These are phyloP conservation scores for Blastomyces percursus DNA, from an alignment of 2,329 filamentous ascomycete genomes.

Conservation along the genomic window DNA sequence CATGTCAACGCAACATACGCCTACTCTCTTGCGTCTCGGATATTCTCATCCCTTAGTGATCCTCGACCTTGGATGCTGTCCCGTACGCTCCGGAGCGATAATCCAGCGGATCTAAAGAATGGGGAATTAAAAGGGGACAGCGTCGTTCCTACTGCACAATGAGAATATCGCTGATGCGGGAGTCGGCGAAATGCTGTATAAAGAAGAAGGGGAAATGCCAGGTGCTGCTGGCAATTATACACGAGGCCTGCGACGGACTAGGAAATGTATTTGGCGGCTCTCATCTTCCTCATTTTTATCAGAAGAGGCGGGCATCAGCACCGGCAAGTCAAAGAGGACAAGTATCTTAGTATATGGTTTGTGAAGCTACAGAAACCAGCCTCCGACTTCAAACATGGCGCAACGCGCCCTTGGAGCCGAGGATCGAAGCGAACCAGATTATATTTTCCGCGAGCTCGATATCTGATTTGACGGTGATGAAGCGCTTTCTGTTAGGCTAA, in stretches of 20 bases:
- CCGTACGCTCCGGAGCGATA: constrained; percentile 32
- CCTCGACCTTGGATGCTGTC: constrained; percentile 27
- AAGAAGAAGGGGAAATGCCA: constrained; percentile 34
- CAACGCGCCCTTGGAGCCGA: constrained; percentile 9
- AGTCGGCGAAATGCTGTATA: constrained; percentile 28
- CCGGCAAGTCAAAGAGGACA: constrained; percentile 2
- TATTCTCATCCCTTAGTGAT: constrained; percentile 23
- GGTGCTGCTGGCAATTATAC: neutral
- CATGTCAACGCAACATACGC: neutral
- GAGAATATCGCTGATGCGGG: constrained; percentile 18
- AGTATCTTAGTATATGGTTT: constrained; percentile 35
- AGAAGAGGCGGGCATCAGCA: neutral
- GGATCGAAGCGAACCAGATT: constrained; percentile 28
- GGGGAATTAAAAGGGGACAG: constrained; percentile 32
- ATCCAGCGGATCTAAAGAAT: constrained; percentile 32
- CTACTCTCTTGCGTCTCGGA: constrained; percentile 12
- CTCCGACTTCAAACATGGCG: neutral
- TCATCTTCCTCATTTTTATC: constrained; percentile 8
- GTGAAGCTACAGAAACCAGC: constrained; percentile 25
- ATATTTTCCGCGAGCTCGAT: constrained; percentile 36
- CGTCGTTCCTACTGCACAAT: constrained; percentile 26
- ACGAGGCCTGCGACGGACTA: constrained; percentile 25
- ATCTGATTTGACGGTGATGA: constrained; percentile 18
- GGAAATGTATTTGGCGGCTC: constrained; percentile 37
- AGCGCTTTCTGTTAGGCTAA: no score